A percentile compares a stretch with the other conserved stretches of the same genome.
Conservation (phyloP, 2,329 filamentous ascomycete species). For the Ceratocystiopsis brevicomis region DNA sequence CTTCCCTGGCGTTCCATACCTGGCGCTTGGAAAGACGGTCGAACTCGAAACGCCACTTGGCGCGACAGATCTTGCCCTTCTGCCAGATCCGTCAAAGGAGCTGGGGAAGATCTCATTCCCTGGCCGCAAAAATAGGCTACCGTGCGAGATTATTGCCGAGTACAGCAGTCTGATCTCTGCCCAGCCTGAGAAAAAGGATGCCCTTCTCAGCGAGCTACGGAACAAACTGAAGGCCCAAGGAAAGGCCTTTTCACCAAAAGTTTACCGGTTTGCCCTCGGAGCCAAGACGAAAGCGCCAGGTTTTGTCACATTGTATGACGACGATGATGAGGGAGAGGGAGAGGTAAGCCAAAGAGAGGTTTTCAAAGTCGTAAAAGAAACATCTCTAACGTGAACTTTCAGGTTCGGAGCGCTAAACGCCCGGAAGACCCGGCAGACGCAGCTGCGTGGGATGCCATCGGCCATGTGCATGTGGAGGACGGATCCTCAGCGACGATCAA, state of each 20-base stretch:
- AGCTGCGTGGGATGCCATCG: conserved; percentile 33
- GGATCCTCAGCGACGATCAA: conserved; percentile 19
- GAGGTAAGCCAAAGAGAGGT: conserved; percentile 9
- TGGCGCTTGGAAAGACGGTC: conserved; percentile 7
- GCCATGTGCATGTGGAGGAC: conserved; percentile 29
- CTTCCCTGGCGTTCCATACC: conserved; percentile 6
- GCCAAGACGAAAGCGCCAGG: no score
- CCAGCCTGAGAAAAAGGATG: conserved; percentile 7
- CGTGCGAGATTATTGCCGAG: conserved; percentile 9
- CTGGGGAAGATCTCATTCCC: conserved; percentile 8
- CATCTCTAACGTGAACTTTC: no score
- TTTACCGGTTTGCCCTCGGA: conserved; percentile 8
- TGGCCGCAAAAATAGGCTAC: conserved; percentile 6
- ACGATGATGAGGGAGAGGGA: conserved; percentile 6
- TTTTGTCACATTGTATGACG: conserved; percentile 1
- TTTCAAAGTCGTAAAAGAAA: no score
- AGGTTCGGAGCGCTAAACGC: conserved; percentile 20
- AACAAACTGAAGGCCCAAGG: conserved; percentile 7
- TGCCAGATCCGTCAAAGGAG: conserved; percentile 9
- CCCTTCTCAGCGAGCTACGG: conserved; percentile 6
- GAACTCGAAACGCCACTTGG: conserved; percentile 7
- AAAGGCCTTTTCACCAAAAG: conserved; percentile 7
- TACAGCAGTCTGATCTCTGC: conserved; percentile 7
- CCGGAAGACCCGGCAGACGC: conserved; percentile 27
- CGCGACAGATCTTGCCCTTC: conserved; percentile 7